phyloP scores from a whole-genome alignment of 1,284 basidiomycete species.

The Porogramme epimiltina region DNA sequence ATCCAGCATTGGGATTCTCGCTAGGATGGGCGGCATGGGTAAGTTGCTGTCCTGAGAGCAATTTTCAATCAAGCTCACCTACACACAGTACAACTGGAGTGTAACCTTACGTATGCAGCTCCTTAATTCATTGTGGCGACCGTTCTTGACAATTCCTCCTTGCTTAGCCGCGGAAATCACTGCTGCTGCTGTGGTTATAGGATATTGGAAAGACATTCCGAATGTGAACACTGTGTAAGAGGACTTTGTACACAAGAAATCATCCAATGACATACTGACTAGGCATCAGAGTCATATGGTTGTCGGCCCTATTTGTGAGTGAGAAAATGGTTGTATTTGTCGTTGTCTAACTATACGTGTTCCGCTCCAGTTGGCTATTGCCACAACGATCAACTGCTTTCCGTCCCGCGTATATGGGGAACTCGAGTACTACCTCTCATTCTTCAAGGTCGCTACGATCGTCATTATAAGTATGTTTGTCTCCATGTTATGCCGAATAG shows the following conservation, averaged over 20 bases:
- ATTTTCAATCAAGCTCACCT: too few species aligned
- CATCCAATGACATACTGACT: not conserved
- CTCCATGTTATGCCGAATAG: too few species aligned
- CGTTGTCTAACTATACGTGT: not conserved
- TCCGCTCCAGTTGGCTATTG: slow-evolving; percentile 69
- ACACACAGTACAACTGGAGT: slow-evolving; percentile 32
- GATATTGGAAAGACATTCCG: slow-evolving; percentile 23
- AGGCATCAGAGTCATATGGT: slow-evolving; percentile 10
- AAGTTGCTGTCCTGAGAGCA: not conserved
- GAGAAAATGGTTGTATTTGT: not conserved
- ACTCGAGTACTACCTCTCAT: slow-evolving; percentile 41
- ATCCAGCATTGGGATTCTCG: slow-evolving; percentile 31
- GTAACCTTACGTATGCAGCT: slow-evolving; percentile 33
- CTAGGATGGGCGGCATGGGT: slow-evolving; percentile 36
- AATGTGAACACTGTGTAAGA: slow-evolving; percentile 22
- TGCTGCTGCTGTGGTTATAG: slow-evolving; percentile 28
- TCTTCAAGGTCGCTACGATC: slow-evolving; percentile 40
- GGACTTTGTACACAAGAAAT: too few species aligned
- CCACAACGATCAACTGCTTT: slow-evolving; percentile 41
- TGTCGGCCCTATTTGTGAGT: slow-evolving; percentile 28
- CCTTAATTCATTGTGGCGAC: too few species aligned
- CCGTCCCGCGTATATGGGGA: slow-evolving; percentile 34
- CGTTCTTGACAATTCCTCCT: too few species aligned
- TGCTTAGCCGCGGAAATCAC: slow-evolving; percentile 31
- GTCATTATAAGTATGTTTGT: slow-evolving; percentile 32